These are phyloP conservation scores for Cucurbita ficifolia DNA, from an alignment of 306 rosid species.

Conservation along the genomic window DNA sequence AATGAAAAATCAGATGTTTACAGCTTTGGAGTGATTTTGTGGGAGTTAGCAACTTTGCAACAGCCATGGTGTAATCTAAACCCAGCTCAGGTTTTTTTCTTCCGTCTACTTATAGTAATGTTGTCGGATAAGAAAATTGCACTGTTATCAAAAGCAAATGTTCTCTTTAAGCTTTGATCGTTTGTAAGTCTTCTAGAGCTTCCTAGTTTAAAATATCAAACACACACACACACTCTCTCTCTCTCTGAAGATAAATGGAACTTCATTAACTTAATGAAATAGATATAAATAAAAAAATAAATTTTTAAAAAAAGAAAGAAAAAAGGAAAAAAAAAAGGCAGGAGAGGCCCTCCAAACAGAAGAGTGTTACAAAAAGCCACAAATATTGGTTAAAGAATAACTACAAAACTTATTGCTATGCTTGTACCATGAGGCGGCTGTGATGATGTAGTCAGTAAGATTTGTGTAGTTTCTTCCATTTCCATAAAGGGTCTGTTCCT, in stretches of 20 bases:
- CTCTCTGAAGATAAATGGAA: not conserved
- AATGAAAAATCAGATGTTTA: conserved; percentile 94
- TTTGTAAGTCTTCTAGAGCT: not conserved
- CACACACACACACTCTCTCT: not conserved
- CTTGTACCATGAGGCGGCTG: too few species aligned
- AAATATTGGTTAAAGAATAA: too few species aligned
- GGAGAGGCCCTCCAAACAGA: too few species aligned
- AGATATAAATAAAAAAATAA: too few species aligned
- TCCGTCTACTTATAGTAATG: not conserved
- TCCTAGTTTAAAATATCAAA: not conserved
- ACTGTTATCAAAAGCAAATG: not conserved
- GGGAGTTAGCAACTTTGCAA: conserved; percentile 88
- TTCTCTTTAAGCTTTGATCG: not conserved
- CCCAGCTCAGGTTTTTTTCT: conserved; percentile 79
- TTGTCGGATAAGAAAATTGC: not conserved
- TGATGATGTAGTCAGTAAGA: too few species aligned
- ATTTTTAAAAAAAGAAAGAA: too few species aligned
- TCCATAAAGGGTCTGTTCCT: too few species aligned
- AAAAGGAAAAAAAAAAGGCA: too few species aligned
- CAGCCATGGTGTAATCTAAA: conserved; percentile 90
- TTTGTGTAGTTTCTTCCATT: too few species aligned
- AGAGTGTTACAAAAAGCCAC: too few species aligned
- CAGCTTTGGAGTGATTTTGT: conserved; percentile 90
- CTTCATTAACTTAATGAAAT: not conserved
- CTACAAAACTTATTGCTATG: too few species aligned